A percentile compares a stretch with the other conserved stretches of the same genome.
These are phyloP conservation scores for Apiotrichum gracile DNA, from an alignment of 1,284 basidiomycete genomes.

Conservation along the genomic window DNA sequence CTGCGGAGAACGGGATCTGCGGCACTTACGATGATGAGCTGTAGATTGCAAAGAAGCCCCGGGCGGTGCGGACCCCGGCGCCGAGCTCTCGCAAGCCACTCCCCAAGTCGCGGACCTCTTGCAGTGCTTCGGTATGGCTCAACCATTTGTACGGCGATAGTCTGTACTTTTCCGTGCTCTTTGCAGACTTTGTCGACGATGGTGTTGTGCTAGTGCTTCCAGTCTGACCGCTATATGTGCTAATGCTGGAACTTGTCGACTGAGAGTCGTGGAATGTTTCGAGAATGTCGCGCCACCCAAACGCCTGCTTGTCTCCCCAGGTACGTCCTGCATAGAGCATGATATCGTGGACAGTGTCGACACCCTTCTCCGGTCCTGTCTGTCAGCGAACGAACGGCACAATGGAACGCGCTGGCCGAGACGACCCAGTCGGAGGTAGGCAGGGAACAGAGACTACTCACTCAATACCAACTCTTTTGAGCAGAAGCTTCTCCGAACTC, in stretches of 20 bases:
- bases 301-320: conserved; percentile 63
- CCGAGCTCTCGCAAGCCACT: conserved; percentile 71
- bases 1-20: neutral
- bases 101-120: conserved; percentile 59
- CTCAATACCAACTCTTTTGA: conserved; percentile 63
- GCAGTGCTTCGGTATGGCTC: conserved; percentile 63
- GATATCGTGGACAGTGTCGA: conserved; percentile 77
- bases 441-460: conserved; percentile 23
- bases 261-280: conserved; percentile 52
- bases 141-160: conserved; percentile 79
- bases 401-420: too few species aligned
- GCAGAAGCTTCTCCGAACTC: conserved; percentile 63
- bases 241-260: neutral
- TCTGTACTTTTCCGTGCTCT: conserved; percentile 78
- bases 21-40: conserved; percentile 39
- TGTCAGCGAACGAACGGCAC: too few species aligned
- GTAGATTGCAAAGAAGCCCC: conserved; percentile 79
- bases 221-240: conserved; percentile 62
- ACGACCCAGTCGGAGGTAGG: too few species aligned
- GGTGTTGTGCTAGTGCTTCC: neutral
- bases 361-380: conserved; percentile 64
- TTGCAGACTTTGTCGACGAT: conserved; percentile 48
- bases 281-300: conserved; percentile 75
- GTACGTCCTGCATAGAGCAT: conserved; percentile 66
- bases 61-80: conserved; percentile 43